Percentiles rank a stretch among this genome's conserved stretches.
phyloP scores from a whole-genome alignment of 148 eudicot genomes.

The Vaccinium myrtillus region DNA sequence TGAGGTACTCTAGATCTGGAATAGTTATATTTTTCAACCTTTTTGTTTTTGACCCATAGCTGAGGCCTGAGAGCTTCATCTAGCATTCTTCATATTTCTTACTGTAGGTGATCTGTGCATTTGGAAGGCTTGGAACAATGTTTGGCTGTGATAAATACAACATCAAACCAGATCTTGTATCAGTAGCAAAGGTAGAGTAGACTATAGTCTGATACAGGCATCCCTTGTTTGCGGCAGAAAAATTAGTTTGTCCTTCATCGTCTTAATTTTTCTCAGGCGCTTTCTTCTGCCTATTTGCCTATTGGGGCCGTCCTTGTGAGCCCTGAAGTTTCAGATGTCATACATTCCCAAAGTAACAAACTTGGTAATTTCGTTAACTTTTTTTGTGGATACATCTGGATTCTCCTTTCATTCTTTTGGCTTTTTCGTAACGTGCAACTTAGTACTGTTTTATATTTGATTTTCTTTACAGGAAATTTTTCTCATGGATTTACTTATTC shows the following conservation, averaged over 20 bases:
- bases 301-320: conserved; percentile 95
- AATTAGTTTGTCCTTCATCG: conserved; percentile 7
- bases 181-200: conserved; percentile 77
- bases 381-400: neutral
- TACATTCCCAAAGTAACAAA: conserved; percentile 81
- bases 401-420: neutral
- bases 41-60: neutral
- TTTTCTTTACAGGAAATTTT: conserved; percentile 50
- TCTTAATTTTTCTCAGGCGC: conserved; percentile 52
- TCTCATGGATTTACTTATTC: conserved; percentile 97
- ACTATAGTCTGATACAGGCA: conserved; percentile 1
- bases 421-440: neutral
- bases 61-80: neutral
- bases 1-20: conserved; percentile 50
- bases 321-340: conserved; percentile 80
- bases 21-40: neutral
- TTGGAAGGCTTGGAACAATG: conserved; percentile 98
- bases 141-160: conserved; percentile 90
- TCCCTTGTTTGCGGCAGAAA: neutral
- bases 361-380: conserved; percentile 54
- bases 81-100: neutral
- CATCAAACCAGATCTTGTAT: conserved; percentile 92
- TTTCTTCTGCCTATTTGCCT: conserved; percentile 94
- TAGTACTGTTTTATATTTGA: neutral
- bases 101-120: conserved; percentile 83